Evolutionary conservation across 768 basidiomycete genomes (phyloP).

Genomic region (Galerina marginata): DNA sequence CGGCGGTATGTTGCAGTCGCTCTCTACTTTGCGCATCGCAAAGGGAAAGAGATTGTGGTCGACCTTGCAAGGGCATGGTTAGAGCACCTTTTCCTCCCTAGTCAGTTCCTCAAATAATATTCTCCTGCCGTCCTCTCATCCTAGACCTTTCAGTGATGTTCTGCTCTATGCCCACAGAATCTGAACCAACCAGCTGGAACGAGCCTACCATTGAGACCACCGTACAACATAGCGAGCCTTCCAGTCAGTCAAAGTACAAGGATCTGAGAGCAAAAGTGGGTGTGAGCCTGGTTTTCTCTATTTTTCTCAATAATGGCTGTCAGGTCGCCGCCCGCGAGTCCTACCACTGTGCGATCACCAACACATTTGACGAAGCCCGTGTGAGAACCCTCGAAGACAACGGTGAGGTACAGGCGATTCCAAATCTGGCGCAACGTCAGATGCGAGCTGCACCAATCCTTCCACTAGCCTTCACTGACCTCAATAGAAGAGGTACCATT

Average conservation of each 20-base stretch:
- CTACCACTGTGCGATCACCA: conserved; percentile 23
- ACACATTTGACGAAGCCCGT: conserved; percentile 11
- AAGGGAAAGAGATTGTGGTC: conserved; percentile 17
- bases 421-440: background rate
- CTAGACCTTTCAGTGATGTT: no score
- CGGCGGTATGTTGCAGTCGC: conserved; percentile 25
- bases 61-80: conserved; percentile 20
- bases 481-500: background rate
- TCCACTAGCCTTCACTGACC: conserved; percentile 18
- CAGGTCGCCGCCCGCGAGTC: conserved; percentile 21
- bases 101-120: conserved; percentile 11
- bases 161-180: no score
- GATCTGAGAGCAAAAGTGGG: no score
- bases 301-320: background rate
- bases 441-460: conserved; percentile 23
- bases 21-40: conserved; percentile 23
- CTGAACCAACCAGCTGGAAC: no score
- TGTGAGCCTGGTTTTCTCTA: no score
- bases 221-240: no score
- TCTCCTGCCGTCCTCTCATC: no score
- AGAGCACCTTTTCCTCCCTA: conserved; percentile 22
- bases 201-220: no score
- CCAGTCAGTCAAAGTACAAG: no score
- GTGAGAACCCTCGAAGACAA: background rate
- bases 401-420: conserved; percentile 10